Conservation (phyloP, 2,329 filamentous ascomycete genomes). For the Claviceps africana region DNA sequence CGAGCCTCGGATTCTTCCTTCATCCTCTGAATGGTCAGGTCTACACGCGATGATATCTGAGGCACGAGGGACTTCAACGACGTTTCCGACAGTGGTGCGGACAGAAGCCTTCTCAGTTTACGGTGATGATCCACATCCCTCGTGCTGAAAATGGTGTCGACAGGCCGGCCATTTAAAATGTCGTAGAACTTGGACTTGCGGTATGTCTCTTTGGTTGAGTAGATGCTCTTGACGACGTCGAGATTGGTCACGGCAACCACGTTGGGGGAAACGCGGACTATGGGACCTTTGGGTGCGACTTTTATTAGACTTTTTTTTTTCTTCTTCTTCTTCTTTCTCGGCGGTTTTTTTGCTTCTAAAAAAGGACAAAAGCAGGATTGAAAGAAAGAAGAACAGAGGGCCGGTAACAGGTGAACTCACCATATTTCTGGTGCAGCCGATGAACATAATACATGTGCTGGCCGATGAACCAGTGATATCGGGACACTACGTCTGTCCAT, state of each 20-base stretch:
- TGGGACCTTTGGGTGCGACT: conserved; percentile 8
- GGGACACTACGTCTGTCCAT: conserved; percentile 9
- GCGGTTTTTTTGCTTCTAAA: neutral
- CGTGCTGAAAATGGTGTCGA: conserved; percentile 24
- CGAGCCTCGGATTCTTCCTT: conserved; percentile 24
- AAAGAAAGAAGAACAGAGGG: neutral
- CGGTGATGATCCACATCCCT: conserved; percentile 25
- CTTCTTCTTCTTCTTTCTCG: neutral
- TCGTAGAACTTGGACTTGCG: conserved; percentile 13
- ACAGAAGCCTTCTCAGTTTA: conserved; percentile 26
- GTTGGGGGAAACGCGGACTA: conserved; percentile 14
- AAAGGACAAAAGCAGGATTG: too few species aligned
- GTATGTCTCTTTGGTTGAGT: conserved; percentile 15
- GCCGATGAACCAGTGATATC: conserved; percentile 10
- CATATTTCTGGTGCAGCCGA: conserved; percentile 12
- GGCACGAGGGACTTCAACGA: conserved; percentile 19
- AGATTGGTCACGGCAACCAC: conserved; percentile 12
- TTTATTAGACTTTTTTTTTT: neutral
- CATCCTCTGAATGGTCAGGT: conserved; percentile 29
- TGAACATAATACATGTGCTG: conserved; percentile 10
- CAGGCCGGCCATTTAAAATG: conserved; percentile 8
- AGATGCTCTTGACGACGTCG: conserved; percentile 17
- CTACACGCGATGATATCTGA: conserved; percentile 21
- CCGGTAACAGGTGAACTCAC: too few species aligned
- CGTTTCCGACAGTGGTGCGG: conserved; percentile 23